Conservation (phyloP, 108 stramenopile genomes). For the Fragilaria radians region DNA sequence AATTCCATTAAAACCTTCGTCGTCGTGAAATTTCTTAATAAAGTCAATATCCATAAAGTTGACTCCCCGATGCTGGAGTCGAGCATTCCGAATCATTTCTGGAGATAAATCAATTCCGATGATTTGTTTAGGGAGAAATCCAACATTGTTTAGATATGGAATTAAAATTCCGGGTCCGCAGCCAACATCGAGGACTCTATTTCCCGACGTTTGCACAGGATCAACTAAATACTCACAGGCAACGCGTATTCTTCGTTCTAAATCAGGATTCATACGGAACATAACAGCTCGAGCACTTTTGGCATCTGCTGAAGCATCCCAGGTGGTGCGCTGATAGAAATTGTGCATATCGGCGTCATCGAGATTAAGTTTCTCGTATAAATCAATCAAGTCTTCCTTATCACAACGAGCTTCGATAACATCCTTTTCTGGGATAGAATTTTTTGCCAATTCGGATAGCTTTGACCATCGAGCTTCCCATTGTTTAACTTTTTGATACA, state of each 20-base stretch:
- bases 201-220: constrained; percentile 15
- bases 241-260: constrained; percentile 32
- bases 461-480: constrained; percentile 35
- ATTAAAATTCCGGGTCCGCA: constrained; percentile 67
- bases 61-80: constrained; percentile 27
- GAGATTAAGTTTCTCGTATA: constrained; percentile 27
- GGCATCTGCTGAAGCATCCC: constrained; percentile 79
- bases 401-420: constrained; percentile 33
- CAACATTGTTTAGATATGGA: constrained; percentile 37
- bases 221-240: constrained; percentile 47
- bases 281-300: constrained; percentile 52
- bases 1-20: constrained; percentile 35
- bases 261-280: constrained; percentile 46
- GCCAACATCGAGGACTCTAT: constrained; percentile 55
- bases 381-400: constrained; percentile 25
- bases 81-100: constrained; percentile 71
- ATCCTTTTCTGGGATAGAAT: constrained; percentile 35
- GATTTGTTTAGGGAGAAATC: constrained; percentile 35
- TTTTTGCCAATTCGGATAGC: constrained; percentile 27
- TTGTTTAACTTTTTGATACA: constrained; percentile 41
- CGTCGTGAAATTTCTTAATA: constrained; percentile 9
- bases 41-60: constrained; percentile 49
- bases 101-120: constrained; percentile 56
- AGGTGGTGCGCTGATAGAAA: constrained; percentile 51
- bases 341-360: constrained; percentile 48